Base-by-base conservation (phyloP, 2,329 filamentous ascomycete species). In the Pseudocercospora vitis region DNA sequence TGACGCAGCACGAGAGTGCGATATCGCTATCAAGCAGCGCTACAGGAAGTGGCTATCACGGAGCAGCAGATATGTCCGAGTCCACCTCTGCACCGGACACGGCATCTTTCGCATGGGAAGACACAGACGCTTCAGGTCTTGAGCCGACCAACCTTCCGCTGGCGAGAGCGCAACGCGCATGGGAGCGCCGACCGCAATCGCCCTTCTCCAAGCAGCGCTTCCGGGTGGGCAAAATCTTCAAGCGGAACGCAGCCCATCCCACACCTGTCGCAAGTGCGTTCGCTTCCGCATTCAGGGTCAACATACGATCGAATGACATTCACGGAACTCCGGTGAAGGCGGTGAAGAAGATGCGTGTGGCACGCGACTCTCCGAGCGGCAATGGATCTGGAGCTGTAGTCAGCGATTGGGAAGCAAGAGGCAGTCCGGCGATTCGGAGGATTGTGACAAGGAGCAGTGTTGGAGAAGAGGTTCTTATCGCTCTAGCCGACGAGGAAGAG, bases 101-200 rank as follows among this genome's bases (percentile, higher is more conserved):
- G 9, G 45, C 48, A 52, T 35, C 35, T 39, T 48, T 48, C 33
- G 48, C 48, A 62, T 78, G 75, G 76, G 59, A 71, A 61, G 65
- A 72, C 49, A 62, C 68, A 58, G 74, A 77, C 62, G 63, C 71
- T 19, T 65, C 72, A 23, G 67, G 69, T 53, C 69, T 78, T 53
- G 68, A 71, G 33, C 74, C 75, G 7, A 64, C 58, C 33, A 66
- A 73, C 26, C 64, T 78, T 3, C 68, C 73, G 12, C 58, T 77
- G 23, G 62, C 71, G 11, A 74, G 72, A 46, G 68, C 73, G 3
- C 74, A 72, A 14, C 74, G 76, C 42, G 77, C 69, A 42, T 80
- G 76, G 76, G 77, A 80, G 51, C 72, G 77, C 46, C 72, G 70
- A 51, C 73, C 75, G 5, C 66, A 74, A 53, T 71, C 70, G 9